Percentiles rank a stretch among this genome's conserved stretches.
Evolutionary conservation across 2,329 filamentous ascomycete genomes (phyloP).

Genomic region (Fusarium kyushuense): DNA sequence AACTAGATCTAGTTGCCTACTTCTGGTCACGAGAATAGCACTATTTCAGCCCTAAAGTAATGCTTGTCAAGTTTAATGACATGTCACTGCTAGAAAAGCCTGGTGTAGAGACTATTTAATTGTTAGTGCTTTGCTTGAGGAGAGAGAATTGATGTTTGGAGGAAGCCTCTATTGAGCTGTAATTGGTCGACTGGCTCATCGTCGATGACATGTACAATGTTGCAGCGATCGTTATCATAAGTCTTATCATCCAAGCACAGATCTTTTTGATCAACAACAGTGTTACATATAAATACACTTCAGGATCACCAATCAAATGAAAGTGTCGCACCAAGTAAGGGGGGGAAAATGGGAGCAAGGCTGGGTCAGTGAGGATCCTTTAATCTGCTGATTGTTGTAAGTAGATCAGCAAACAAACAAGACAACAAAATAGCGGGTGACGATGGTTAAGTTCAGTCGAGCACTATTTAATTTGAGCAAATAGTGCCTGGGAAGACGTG

Average conservation of each 20-base stretch:
- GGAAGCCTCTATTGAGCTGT: background rate
- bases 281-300: constrained; percentile 15
- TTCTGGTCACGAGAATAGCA: constrained; percentile 9
- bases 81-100: background rate
- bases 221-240: background rate
- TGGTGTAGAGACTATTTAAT: background rate
- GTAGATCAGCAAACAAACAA: constrained; percentile 1
- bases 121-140: background rate
- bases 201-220: constrained; percentile 15
- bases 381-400: constrained; percentile 26
- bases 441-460: background rate
- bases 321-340: constrained; percentile 29
- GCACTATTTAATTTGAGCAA: constrained; percentile 1
- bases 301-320: constrained; percentile 26
- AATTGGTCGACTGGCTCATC: constrained; percentile 14
- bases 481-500: background rate
- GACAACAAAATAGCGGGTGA: background rate
- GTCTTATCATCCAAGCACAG: constrained; percentile 12
- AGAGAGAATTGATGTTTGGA: background rate
- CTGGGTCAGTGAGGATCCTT: constrained; percentile 32
- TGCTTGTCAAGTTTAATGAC: background rate
- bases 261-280: constrained; percentile 17
- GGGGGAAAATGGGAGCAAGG: constrained; percentile 27
- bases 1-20: background rate
- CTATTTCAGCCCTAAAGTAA: constrained; percentile 23